A percentile compares a stretch with the other conserved stretches of the same genome.
These are phyloP conservation scores for Paramecium caudatum DNA, from an alignment of 73 alveolate genomes.

Conservation along the genomic window DNA sequence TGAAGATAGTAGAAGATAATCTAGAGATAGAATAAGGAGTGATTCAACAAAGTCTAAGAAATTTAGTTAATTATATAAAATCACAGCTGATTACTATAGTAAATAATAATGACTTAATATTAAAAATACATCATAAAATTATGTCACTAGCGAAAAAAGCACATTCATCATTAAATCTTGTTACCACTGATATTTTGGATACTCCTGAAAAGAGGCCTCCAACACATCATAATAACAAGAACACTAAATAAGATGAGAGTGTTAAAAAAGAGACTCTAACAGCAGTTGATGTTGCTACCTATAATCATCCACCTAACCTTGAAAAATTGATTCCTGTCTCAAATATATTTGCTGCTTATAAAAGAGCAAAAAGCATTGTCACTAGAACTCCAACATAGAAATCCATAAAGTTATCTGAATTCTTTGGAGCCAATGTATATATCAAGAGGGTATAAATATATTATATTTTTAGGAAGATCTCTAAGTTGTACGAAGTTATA, in stretches of 20 bases:
- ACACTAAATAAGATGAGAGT: background rate
- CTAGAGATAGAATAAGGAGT: too few species aligned
- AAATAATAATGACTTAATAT: background rate
- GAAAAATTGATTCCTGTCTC: constrained; percentile 45
- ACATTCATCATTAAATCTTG: constrained; percentile 18
- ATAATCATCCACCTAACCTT: constrained; percentile 55
- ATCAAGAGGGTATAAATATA: constrained; percentile 52
- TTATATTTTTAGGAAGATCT: constrained; percentile 54
- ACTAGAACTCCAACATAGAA: constrained; percentile 64
- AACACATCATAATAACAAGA: background rate
- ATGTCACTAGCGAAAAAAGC: background rate
- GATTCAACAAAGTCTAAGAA: too few species aligned
- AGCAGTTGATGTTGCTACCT: background rate
- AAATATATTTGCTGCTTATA: constrained; percentile 60
- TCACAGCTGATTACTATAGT: constrained; percentile 35
- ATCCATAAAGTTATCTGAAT: constrained; percentile 41
- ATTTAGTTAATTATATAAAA: too few species aligned
- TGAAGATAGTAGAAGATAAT: too few species aligned
- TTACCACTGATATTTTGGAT: background rate
- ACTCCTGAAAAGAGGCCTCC: constrained; percentile 14
- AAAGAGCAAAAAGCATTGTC: background rate
- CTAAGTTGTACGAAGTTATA: constrained; percentile 64
- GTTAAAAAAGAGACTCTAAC: background rate
- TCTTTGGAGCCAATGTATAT: constrained; percentile 66
- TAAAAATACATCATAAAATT: constrained; percentile 7